These are phyloP conservation scores for Pythium brassicae DNA, from an alignment of 352 stramenopile species.

Conservation along the genomic window DNA sequence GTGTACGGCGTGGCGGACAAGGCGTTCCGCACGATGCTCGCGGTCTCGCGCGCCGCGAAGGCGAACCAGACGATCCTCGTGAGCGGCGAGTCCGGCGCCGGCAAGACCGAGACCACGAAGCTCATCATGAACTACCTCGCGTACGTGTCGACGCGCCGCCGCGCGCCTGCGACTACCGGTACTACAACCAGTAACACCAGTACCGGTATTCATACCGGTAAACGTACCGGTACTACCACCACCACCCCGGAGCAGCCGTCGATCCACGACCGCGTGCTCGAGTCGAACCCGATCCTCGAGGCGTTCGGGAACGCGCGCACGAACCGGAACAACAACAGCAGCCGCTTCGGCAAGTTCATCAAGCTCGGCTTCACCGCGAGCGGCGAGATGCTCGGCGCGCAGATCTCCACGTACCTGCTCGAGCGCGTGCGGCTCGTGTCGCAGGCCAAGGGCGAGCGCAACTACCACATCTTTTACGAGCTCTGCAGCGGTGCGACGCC, in stretches of 20 bases:
- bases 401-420: slow-evolving; percentile 92
- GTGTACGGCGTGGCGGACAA: slow-evolving; percentile 85
- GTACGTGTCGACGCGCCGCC: slow-evolving; percentile 60
- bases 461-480: slow-evolving; percentile 99
- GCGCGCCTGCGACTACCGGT: neutral
- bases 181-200: too few species aligned
- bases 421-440: slow-evolving; percentile 94
- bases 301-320: slow-evolving; percentile 95
- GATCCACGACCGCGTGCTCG: slow-evolving; percentile 87
- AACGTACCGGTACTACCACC: too few species aligned
- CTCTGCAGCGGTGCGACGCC: slow-evolving; percentile 75
- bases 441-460: slow-evolving; percentile 92
- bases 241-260: too few species aligned
- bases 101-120: slow-evolving; percentile 97
- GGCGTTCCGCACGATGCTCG: slow-evolving; percentile 83
- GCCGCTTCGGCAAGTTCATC: slow-evolving; percentile 96
- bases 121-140: slow-evolving; percentile 97
- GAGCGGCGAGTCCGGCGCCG: slow-evolving; percentile 92
- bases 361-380: slow-evolving; percentile 85
- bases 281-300: slow-evolving; percentile 95
- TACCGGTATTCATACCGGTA: too few species aligned
- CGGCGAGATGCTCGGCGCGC: slow-evolving; percentile 76
- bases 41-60: slow-evolving; percentile 34
- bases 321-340: slow-evolving; percentile 96
- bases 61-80: slow-evolving; percentile 94